These are phyloP conservation scores for Citrus medica DNA, from an alignment of 345 rosid species.

Conservation along the genomic window DNA sequence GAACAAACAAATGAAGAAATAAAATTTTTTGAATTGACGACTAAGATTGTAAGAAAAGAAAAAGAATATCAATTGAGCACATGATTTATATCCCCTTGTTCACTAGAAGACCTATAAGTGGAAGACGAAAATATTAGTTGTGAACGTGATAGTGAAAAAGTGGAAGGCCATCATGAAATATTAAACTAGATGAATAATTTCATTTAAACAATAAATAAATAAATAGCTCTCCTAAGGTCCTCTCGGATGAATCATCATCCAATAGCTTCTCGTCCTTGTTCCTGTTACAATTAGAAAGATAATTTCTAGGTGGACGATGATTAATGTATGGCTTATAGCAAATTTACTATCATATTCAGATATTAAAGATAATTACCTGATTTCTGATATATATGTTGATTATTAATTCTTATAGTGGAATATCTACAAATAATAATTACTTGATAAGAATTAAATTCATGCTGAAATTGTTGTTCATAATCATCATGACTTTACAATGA, in stretches of 20 bases:
- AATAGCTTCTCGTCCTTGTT: neutral
- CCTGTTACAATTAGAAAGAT: neutral
- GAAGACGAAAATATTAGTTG: neutral
- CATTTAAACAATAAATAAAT: neutral
- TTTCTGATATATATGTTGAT: neutral
- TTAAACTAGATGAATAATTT: conserved; percentile 10
- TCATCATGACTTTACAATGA: neutral
- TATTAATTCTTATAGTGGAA: neutral
- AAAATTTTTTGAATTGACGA: neutral
- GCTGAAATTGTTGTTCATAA: neutral
- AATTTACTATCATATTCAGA: neutral
- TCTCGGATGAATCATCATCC: neutral
- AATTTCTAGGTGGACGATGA: neutral
- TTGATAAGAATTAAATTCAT: neutral
- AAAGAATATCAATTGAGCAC: neutral
- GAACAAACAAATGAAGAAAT: neutral
- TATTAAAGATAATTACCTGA: neutral
- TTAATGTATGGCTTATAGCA: neutral
- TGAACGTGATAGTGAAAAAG: conserved; percentile 20
- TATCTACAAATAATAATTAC: neutral
- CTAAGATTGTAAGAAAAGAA: neutral
- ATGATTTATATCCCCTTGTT: neutral
- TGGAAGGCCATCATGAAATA: conserved; percentile 9
- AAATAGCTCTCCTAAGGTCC: neutral
- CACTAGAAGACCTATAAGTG: neutral